phyloP scores from a whole-genome alignment of 2,329 filamentous ascomycete genomes.

The Pyrenochaeta sp. region DNA sequence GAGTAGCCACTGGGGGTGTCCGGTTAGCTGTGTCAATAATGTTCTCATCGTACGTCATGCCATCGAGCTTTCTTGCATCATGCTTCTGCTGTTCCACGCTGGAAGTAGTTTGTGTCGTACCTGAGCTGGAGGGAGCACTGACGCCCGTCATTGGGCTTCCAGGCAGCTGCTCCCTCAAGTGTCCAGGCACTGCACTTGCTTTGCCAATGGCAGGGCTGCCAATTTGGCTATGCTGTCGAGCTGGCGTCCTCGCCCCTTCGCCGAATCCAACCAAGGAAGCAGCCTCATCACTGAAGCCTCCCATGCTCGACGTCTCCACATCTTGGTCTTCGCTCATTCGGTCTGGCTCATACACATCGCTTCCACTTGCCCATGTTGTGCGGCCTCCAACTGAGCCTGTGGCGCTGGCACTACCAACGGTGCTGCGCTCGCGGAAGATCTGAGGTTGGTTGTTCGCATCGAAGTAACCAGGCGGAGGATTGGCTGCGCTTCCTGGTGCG shows the following conservation, averaged over 20 bases:
- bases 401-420: constrained; percentile 88
- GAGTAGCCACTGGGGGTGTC: constrained; percentile 35
- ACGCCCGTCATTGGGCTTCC: constrained; percentile 45
- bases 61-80: constrained; percentile 56
- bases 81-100: constrained; percentile 48
- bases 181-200: constrained; percentile 44
- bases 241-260: constrained; percentile 76
- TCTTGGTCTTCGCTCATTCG: constrained; percentile 74
- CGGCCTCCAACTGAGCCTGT: constrained; percentile 78
- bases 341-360: constrained; percentile 69
- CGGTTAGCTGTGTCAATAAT: constrained; percentile 52
- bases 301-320: constrained; percentile 69
- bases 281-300: constrained; percentile 85
- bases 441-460: constrained; percentile 73
- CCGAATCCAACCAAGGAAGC: constrained; percentile 91
- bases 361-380: constrained; percentile 73
- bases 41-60: constrained; percentile 55
- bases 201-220: constrained; percentile 76
- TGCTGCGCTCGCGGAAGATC: constrained; percentile 79
- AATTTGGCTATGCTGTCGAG: constrained; percentile 69
- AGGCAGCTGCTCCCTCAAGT: constrained; percentile 43
- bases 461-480: constrained; percentile 71
- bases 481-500: constrained; percentile 55
- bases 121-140: constrained; percentile 35
- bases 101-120: constrained; percentile 39